Conservation (phyloP, 305 asterid genomes). For the Vinca major region DNA sequence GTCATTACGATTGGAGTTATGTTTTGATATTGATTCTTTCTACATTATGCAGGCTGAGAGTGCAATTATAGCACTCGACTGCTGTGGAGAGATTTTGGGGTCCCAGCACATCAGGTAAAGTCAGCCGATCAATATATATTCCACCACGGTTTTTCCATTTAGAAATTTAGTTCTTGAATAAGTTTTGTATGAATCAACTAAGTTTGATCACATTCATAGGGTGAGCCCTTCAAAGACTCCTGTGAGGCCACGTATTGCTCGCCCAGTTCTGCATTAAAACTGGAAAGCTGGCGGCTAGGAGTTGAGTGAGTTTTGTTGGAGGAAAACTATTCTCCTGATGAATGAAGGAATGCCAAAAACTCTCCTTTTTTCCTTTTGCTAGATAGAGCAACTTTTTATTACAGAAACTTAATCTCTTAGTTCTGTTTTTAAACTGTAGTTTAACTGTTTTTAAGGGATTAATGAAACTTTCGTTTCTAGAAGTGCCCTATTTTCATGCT, state of each 20-base stretch:
- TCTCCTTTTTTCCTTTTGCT: conserved; percentile 1
- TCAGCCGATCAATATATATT: not conserved
- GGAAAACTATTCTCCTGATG: conserved; percentile 14
- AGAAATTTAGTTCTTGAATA: not conserved
- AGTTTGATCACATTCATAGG: conserved; percentile 21
- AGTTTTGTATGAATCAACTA: not conserved
- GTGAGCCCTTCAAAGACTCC: conserved; percentile 63
- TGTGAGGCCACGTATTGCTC: conserved; percentile 40
- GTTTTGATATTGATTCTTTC: conserved; percentile 7
- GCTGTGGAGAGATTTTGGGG: conserved; percentile 81
- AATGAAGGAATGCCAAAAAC: conserved; percentile 10
- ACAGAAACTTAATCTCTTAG: conserved; percentile 5
- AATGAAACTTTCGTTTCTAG: not conserved
- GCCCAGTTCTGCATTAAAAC: conserved; percentile 27
- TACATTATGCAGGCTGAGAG: conserved; percentile 66
- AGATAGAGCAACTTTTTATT: conserved; percentile 11
- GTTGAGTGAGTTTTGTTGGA: conserved; percentile 18
- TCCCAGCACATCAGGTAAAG: conserved; percentile 72
- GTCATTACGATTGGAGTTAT: not conserved
- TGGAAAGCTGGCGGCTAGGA: conserved; percentile 9
- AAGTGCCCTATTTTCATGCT: not conserved
- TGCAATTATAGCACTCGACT: conserved; percentile 75
- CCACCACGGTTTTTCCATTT: not conserved
- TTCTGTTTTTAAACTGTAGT: conserved; percentile 15
- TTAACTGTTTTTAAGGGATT: not conserved